Conservation (phyloP, 495 filamentous ascomycete genomes). For the Xylaria acuta region DNA sequence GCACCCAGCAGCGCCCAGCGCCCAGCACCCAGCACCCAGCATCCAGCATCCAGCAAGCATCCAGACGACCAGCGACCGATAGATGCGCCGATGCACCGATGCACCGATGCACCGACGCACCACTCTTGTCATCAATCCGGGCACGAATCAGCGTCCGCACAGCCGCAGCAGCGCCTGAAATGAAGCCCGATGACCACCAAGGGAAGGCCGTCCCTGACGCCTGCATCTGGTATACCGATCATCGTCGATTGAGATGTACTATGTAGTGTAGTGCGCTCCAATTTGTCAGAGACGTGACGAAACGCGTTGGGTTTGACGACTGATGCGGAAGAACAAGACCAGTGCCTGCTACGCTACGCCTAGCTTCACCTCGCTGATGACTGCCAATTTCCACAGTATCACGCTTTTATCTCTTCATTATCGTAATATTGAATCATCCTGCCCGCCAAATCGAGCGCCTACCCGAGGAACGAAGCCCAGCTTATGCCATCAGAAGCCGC, state of each 20-base stretch:
- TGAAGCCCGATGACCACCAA: constrained; percentile 21
- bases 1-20: too few species aligned
- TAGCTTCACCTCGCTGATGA: background rate
- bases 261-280: background rate
- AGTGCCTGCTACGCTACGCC: background rate
- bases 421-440: constrained; percentile 6
- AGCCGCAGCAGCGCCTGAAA: constrained; percentile 12
- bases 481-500: constrained; percentile 3
- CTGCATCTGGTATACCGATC: constrained; percentile 1
- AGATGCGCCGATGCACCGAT: too few species aligned
- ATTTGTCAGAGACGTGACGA: constrained; percentile 10
- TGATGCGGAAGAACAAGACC: background rate
- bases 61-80: constrained; percentile 12
- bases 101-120: constrained; percentile 13
- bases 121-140: constrained; percentile 27
- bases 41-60: too few species aligned
- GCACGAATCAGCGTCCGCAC: constrained; percentile 26
- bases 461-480: constrained; percentile 12
- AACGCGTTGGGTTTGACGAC: constrained; percentile 14
- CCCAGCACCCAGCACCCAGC: too few species aligned
- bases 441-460: background rate
- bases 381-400: constrained; percentile 5
- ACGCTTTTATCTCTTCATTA: background rate
- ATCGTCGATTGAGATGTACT: constrained; percentile 1
- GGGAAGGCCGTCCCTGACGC: background rate